Base-by-base conservation (phyloP, 2,329 filamentous ascomycete species). In the Tolypocladium guangdongense region DNA sequence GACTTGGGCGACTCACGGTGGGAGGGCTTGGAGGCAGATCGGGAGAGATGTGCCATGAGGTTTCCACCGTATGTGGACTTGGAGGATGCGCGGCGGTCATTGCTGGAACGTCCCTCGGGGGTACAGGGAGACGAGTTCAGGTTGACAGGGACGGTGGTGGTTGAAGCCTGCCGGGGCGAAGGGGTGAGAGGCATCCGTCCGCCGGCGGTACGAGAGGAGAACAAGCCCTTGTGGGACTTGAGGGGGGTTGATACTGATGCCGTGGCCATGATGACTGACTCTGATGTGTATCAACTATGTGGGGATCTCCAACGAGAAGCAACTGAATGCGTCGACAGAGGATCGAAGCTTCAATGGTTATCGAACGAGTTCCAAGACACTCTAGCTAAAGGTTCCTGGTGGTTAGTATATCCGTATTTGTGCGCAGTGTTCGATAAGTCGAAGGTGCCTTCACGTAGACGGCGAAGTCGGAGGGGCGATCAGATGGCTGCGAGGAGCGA, bases 101-200 rank as follows among this genome's bases (percentile, higher is more conserved):
- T 76, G 56, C 71, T 70, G 27, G 73, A 65, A 65, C 72, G 79
- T 68, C 68, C 81, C 72, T 80, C 86, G 41, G 90, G 89, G 2
- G 87, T 91, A 68, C 84, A 90, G 0, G 88, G 88, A n/a, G 87
- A 90, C 14, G 83, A 82, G 68, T 81, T 78, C 55, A 80, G 66
- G 65, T 78, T 80, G 59, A 73, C 59, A 14, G 78, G 71, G 52
- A 74, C 67, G 41, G 74, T 71, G 49, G 74, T 76, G 35, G 75
- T 72, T 36, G 77, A 75, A 59, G 84, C 81, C 60, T 86, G 83
- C 61, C 85, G 83, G 55, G 93, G 93, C 54, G 92, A 97, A 35
- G 93, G 92, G 4, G 92, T 96, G 67, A 99, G 76, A 63, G 93
- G 91, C 79, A 95, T 91, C 58, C 93, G 89, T 69, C 91, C 90